These are phyloP conservation scores for Noccaea caerulescens DNA, from an alignment of 345 rosid genomes.

Conservation along the genomic window DNA sequence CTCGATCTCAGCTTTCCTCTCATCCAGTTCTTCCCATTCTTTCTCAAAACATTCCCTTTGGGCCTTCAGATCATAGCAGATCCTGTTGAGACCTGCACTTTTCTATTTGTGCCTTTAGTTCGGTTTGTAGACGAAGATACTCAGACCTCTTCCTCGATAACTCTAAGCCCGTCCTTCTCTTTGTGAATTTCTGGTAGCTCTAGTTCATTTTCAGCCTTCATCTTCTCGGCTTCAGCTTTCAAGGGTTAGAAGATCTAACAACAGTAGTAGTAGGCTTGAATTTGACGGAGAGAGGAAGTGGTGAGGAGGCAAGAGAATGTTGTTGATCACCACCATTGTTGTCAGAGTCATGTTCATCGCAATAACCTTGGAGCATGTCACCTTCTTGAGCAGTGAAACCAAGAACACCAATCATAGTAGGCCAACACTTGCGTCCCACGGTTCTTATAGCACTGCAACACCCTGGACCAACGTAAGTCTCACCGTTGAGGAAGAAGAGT, in stretches of 20 bases:
- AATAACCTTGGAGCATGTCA: conserved; percentile 71
- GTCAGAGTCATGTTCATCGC: conserved; percentile 52
- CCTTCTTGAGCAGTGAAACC: conserved; percentile 74
- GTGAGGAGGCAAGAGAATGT: conserved; percentile 37
- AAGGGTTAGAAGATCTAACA: conserved; percentile 38
- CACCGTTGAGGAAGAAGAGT: conserved; percentile 77
- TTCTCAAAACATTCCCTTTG: conserved; percentile 90
- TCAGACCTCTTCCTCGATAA: conserved; percentile 84
- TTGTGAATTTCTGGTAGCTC: conserved; percentile 59
- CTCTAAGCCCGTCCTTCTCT: conserved; percentile 63
- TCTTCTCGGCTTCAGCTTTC: conserved; percentile 71
- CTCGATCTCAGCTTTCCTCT: conserved; percentile 64
- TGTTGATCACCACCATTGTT: conserved; percentile 10
- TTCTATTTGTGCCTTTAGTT: conserved; percentile 74
- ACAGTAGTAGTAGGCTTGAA: conserved; percentile 24
- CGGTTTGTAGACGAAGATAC: conserved; percentile 69
- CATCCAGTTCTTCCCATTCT: conserved; percentile 95
- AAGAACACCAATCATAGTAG: conserved; percentile 56
- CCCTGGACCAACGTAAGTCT: conserved; percentile 59
- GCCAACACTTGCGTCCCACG: conserved; percentile 64
- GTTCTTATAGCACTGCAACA: conserved; percentile 70
- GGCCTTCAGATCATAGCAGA: conserved; percentile 75
- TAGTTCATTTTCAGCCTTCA: conserved; percentile 64
- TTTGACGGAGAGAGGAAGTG: conserved; percentile 21
- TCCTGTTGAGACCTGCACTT: conserved; percentile 77